Percentiles rank a stretch among this genome's conserved stretches.
phyloP scores from a whole-genome alignment of 306 rosid genomes.

The Biancaea sappan region DNA sequence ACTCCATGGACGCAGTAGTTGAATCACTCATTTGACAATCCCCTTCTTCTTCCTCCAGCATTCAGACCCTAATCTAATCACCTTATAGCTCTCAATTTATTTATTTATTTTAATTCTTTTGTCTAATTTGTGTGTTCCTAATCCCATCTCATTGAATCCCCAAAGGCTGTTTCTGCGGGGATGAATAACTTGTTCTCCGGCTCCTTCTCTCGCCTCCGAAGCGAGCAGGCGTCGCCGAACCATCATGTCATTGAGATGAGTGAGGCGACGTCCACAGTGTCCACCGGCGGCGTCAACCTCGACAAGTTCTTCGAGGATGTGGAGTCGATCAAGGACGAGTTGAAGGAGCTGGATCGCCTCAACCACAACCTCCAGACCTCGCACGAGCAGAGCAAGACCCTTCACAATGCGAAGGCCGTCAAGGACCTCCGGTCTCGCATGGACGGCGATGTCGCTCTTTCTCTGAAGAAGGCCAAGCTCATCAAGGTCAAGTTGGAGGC shows the following conservation, averaged over 20 bases:
- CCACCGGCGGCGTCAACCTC: conserved; percentile 51
- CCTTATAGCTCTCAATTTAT: background rate
- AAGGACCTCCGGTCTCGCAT: conserved; percentile 84
- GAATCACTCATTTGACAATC: background rate
- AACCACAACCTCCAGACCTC: conserved; percentile 47
- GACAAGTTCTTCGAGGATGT: conserved; percentile 84
- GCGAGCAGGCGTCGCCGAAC: conserved; percentile 56
- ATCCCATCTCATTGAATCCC: background rate
- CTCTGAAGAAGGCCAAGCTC: conserved; percentile 86
- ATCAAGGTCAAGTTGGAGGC: conserved; percentile 86
- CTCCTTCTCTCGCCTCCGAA: conserved; percentile 75
- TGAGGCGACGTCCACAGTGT: background rate
- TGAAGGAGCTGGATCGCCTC: conserved; percentile 67
- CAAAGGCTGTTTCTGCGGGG: background rate
- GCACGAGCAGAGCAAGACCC: conserved; percentile 82
- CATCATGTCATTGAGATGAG: conserved; percentile 80
- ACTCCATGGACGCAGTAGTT: background rate
- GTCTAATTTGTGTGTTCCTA: background rate
- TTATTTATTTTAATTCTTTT: background rate
- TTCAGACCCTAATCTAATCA: background rate
- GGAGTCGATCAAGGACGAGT: conserved; percentile 80
- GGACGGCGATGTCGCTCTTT: conserved; percentile 75
- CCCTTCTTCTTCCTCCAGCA: background rate
- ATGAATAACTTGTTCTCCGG: conserved; percentile 87
- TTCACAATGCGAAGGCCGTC: conserved; percentile 78